Evolutionary conservation across 345 rosid species (phyloP).

Genomic region (Eucalyptus coolabah): DNA sequence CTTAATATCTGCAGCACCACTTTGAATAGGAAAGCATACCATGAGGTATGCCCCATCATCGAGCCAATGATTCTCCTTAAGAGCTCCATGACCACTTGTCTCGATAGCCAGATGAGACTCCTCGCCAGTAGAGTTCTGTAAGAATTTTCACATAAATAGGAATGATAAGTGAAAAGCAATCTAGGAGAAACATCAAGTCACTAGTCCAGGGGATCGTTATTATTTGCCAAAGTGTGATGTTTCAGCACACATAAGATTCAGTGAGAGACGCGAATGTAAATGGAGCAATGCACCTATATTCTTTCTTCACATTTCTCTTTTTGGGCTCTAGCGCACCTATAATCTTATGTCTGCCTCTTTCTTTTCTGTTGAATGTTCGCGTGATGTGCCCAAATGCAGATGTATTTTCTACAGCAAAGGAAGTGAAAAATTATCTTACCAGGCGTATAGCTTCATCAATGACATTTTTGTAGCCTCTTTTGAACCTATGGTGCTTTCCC

Average conservation of each 20-base stretch:
- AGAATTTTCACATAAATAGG: background rate
- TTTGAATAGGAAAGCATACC: slow-evolving; percentile 29
- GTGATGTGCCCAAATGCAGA: background rate
- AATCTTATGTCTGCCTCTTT: background rate
- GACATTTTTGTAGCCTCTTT: slow-evolving; percentile 95
- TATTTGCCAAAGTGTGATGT: background rate
- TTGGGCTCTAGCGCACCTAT: background rate
- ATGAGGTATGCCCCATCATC: slow-evolving; percentile 99
- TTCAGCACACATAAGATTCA: background rate
- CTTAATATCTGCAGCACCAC: background rate
- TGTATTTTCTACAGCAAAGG: background rate
- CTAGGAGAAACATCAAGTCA: background rate
- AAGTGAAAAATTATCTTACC: slow-evolving; percentile 32
- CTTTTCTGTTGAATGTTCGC: background rate
- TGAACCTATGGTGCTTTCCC: slow-evolving; percentile 93
- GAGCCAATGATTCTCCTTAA: slow-evolving; percentile 97
- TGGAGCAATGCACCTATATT: background rate
- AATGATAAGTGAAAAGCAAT: background rate
- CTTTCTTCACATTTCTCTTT: background rate
- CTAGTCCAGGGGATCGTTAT: background rate
- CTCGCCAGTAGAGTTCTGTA: slow-evolving; percentile 74
- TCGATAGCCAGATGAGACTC: slow-evolving; percentile 95
- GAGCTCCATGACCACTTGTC: slow-evolving; percentile 99
- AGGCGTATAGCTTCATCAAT: slow-evolving; percentile 91
- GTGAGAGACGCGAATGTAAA: background rate